phyloP scores from a whole-genome alignment of 2,329 filamentous ascomycete species.

The Ceratocystis papillata region DNA sequence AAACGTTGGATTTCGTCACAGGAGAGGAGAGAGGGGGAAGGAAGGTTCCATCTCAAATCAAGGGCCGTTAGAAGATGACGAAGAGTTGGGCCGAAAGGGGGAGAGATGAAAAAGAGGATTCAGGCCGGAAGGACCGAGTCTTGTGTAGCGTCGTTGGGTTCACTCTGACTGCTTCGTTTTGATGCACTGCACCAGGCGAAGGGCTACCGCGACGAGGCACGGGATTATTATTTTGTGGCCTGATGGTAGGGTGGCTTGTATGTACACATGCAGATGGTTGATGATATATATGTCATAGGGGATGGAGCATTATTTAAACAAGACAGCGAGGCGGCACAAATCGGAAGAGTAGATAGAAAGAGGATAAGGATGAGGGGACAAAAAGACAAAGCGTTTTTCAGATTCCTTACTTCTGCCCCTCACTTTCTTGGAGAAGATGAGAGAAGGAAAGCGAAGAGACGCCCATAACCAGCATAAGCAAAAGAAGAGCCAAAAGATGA shows the following conservation, averaged over 20 bases:
- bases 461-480: not conserved
- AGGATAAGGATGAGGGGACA: no score
- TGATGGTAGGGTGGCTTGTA: no score
- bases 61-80: not conserved
- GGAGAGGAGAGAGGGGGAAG: not conserved
- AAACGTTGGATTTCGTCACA: not conserved
- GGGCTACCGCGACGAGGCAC: no score
- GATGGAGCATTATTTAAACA: no score
- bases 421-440: not conserved
- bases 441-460: no score
- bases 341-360: no score
- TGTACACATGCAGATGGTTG: no score
- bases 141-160: not conserved
- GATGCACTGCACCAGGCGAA: not conserved
- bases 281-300: no score
- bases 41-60: not conserved
- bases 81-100: not conserved
- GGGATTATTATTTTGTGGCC: no score
- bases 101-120: not conserved
- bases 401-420: not conserved
- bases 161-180: not conserved
- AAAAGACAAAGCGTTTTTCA: no score
- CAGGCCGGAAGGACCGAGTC: conserved; percentile 5
- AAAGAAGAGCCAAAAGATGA: not conserved
- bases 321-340: no score